Percentiles rank a stretch among this genome's conserved stretches.
Evolutionary conservation across 495 filamentous ascomycete genomes (phyloP).

Genomic region (Neurospora tetrasperma): DNA sequence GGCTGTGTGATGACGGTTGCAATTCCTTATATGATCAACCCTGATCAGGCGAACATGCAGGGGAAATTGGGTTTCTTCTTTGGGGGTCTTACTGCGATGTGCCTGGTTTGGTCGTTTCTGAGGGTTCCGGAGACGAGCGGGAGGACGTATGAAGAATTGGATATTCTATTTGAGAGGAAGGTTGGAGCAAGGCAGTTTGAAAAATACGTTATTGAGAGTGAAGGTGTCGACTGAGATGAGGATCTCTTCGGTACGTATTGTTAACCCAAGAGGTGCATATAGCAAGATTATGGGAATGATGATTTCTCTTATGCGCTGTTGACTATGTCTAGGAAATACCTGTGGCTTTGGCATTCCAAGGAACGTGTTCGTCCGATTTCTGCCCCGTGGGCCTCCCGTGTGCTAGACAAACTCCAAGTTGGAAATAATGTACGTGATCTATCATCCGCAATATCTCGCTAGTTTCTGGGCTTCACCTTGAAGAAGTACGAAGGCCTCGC

Average conservation of each 20-base stretch:
- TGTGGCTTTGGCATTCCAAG: not conserved
- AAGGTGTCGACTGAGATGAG: not conserved
- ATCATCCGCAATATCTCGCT: not conserved
- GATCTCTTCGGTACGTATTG: not conserved
- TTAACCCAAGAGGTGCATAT: not conserved
- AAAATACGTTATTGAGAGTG: constrained; percentile 23
- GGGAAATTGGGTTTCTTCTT: constrained; percentile 63
- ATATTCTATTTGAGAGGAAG: constrained; percentile 39
- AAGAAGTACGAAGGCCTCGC: not conserved
- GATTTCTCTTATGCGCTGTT: not conserved
- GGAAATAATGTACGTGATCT: not conserved
- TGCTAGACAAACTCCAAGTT: not conserved
- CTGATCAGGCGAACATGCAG: constrained; percentile 50
- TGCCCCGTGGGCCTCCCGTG: not conserved
- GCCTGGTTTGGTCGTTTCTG: constrained; percentile 40
- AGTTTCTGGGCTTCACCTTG: not conserved
- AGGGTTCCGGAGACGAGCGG: constrained; percentile 51
- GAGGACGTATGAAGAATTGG: constrained; percentile 50
- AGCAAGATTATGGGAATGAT: not conserved
- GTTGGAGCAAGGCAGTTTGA: constrained; percentile 45
- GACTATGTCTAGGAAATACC: not conserved
- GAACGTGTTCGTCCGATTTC: not conserved
- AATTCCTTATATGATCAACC: constrained; percentile 59
- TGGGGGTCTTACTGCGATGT: constrained; percentile 41
- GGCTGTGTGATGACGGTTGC: constrained; percentile 53